Base-by-base conservation (phyloP, 306 rosid genomes). In the Citrullus mucosospermus region DNA sequence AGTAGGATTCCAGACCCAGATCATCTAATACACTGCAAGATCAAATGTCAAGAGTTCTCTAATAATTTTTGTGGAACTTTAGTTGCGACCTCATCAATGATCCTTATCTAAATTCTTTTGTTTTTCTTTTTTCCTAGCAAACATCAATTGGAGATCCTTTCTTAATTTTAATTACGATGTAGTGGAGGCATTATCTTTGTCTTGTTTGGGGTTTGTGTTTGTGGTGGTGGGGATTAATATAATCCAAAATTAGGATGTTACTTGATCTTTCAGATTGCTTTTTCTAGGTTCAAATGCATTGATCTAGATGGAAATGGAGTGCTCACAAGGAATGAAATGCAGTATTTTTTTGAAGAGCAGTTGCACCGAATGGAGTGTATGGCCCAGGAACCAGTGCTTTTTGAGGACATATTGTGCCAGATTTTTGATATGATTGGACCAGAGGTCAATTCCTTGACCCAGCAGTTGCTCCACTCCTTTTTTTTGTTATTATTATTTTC, bases 311-410 rank as follows among this genome's bases (percentile, higher is more conserved):
- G 92, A 69, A 95, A 95, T 84, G 97, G 96, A 75, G 84, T 92
- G 78, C 81, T 95, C 73, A 95, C 97, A 7, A 83, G 96, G 78
- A 95, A 95, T 63, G 98, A 95, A 84, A 85, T 95, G 85, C 95
- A 95, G 81, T 95, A 88, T 82, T 95, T 92, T 85, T 95, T 90
- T 79, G 97, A 95, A 89, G 98, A 95, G 88, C 98, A 95, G 81
- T 85, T 95, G 88, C 97, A 92, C 80, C 90, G 97, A 78, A 91
- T 95, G 97, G 97, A 95, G 81, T 90, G 98, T 87, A 91, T 92
- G 98, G 97, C 97, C 71, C 97, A 95, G 77, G 97, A 95, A 80
- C 98, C 97, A 57, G 98, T 95, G 80, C 96, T 95, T 69, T 95
- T 95, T 81, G 98, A 95, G 90, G 97, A 95, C 87, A 91, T 95